Evolutionary conservation across 192 early-diverging fungal species (phyloP), one percentile per base, ranked within the genome.

Genomic region (Podila epicladia): DNA sequence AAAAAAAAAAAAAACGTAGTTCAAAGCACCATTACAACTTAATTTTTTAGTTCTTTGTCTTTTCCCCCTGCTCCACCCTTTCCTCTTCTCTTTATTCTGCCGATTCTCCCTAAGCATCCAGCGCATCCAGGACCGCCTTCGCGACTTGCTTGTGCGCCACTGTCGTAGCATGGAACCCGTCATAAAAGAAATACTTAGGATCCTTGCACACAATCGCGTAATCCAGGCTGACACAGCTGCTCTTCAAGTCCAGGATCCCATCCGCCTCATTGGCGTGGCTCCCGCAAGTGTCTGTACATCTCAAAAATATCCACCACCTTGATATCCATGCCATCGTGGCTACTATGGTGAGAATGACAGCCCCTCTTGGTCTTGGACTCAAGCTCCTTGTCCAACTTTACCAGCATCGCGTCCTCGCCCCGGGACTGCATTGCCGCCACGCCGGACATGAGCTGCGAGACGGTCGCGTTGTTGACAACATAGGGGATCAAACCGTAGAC

Each of bases 171-270:
- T 77, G 69, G 68, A 77, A 77, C 3, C 33, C 75, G 62, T 77
- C 75, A 61, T 57, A 77, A 41, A 57, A 77, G 28, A 77, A 71
- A 48, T 77, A 22, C 49, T 33, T 49, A 2, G 75, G 66, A 45
- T 71, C 51, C 58, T 70, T 62, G 59, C 75, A 77, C 13, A 67
- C 69, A 13, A 45, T 70, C 28, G 58, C 66, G 64, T 77, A 77
- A 17, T 77, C 75, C 8, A 66, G 62, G 64, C 75, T 77, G 3
- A 71, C 69, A 45, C 75, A 77, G 0, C 64, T 64, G 13, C 71
- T 9, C 11, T 57, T 35, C 22, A 71, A 45, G 31, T 77, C 75
- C 9, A 64, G 71, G 59, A 71, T 77, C 2, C 69, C 64, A 71
- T n/a, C 5, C 69, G 64, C 49, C 68, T 60, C 33, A 78, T n/a